These are phyloP conservation scores for Phytophthora pluvialis DNA, from an alignment of 352 stramenopile species.

Conservation along the genomic window DNA sequence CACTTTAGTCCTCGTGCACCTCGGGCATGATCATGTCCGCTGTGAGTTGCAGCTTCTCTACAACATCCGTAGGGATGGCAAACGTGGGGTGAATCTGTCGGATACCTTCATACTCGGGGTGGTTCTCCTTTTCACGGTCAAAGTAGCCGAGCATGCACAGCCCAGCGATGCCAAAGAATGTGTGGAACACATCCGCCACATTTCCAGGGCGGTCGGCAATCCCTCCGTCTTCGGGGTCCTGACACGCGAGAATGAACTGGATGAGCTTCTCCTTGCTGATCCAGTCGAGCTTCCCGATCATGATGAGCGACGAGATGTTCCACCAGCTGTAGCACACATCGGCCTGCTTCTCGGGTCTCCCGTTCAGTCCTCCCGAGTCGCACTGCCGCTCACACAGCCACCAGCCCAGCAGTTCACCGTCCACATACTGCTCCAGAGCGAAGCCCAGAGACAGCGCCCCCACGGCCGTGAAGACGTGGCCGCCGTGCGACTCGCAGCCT, in stretches of 20 bases:
- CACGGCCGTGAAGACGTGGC: constrained; percentile 98
- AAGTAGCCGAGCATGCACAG: constrained; percentile 95
- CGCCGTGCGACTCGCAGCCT: constrained; percentile 97
- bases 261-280: constrained; percentile 95
- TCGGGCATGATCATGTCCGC: constrained; percentile 68
- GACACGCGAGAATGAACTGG: constrained; percentile 94
- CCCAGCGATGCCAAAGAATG: constrained; percentile 98
- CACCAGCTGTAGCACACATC: constrained; percentile 99
- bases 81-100: constrained; percentile 95
- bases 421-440: constrained; percentile 73
- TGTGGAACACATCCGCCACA: constrained; percentile 98
- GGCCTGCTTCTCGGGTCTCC: constrained; percentile 98
- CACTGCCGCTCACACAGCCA: constrained; percentile 98
- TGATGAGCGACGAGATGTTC: constrained; percentile 97
- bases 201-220: constrained; percentile 98
- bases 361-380: constrained; percentile 95
- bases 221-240: constrained; percentile 97
- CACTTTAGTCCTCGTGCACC: constrained; percentile 26
- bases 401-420: constrained; percentile 93
- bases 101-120: constrained; percentile 73
- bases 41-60: constrained; percentile 85
- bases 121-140: constrained; percentile 58
- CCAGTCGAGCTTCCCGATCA: constrained; percentile 95
- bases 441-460: constrained; percentile 93
- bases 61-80: constrained; percentile 93